Conservation (phyloP, 2,329 filamentous ascomycete genomes). For the Fusarium sp. region DNA sequence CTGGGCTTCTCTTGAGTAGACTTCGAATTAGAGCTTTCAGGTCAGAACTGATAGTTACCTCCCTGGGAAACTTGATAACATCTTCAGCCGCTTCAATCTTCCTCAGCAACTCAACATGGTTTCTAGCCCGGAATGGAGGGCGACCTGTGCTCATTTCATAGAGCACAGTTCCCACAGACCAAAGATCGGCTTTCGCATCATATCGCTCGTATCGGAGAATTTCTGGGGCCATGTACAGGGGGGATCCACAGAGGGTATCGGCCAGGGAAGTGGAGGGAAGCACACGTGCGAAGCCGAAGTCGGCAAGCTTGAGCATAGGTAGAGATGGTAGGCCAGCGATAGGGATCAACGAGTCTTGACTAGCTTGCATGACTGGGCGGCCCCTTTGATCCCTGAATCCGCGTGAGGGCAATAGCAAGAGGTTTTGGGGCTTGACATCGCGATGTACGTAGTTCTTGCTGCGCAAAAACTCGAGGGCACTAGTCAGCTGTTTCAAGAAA, state of each 20-base stretch:
- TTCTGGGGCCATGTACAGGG: constrained; percentile 98
- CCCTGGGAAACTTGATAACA: constrained; percentile 84
- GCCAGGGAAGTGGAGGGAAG: constrained; percentile 92
- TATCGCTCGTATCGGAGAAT: constrained; percentile 98
- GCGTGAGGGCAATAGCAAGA: constrained; percentile 87
- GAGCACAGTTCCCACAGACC: constrained; percentile 96
- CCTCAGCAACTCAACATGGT: constrained; percentile 93
- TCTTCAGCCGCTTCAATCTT: constrained; percentile 94
- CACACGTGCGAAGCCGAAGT: constrained; percentile 98
- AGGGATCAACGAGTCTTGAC: constrained; percentile 85
- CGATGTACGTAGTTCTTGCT: constrained; percentile 92
- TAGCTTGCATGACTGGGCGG: constrained; percentile 79
- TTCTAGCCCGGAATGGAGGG: constrained; percentile 91
- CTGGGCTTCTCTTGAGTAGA: constrained; percentile 87
- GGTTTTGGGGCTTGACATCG: constrained; percentile 97
- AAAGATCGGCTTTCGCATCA: constrained; percentile 95
- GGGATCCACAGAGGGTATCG: constrained; percentile 96
- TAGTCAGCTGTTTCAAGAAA: constrained; percentile 94
- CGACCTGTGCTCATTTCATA: constrained; percentile 95
- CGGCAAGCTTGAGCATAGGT: constrained; percentile 96
- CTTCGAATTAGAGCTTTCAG: constrained; percentile 86
- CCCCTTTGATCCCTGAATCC: constrained; percentile 73
- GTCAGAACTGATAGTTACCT: constrained; percentile 78
- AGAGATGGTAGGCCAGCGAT: constrained; percentile 85
- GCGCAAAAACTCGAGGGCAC: constrained; percentile 90